Conservation (phyloP, 2,329 filamentous ascomycete species). For the Neonectria punicea region DNA sequence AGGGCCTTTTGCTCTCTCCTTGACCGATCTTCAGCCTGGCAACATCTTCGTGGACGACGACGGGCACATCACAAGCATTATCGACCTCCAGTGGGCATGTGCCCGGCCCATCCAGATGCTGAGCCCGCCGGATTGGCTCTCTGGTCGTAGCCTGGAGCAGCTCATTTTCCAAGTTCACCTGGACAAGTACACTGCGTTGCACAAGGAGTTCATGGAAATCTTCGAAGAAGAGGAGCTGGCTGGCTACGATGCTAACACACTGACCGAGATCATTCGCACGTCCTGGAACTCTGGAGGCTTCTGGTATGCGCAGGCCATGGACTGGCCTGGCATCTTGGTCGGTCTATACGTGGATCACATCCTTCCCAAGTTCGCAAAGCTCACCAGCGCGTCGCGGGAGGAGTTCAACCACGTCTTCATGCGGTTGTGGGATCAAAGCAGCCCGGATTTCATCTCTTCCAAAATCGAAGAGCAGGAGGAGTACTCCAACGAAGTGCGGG, state of each 20-base stretch:
- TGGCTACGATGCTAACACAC: neutral
- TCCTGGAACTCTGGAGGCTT: neutral
- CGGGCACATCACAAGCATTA: slow-evolving; percentile 46
- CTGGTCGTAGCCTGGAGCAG: slow-evolving; percentile 1
- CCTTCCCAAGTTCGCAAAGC: slow-evolving; percentile 18
- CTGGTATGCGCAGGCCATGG: neutral
- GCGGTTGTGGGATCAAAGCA: slow-evolving; percentile 18
- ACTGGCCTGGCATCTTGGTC: neutral
- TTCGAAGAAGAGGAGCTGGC: neutral
- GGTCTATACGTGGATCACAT: slow-evolving; percentile 13
- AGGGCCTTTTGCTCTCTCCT: slow-evolving; percentile 47
- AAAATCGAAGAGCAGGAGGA: slow-evolving; percentile 19
- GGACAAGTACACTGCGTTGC: neutral
- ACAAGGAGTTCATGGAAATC: neutral
- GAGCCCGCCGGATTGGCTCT: slow-evolving; percentile 46
- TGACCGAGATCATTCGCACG: neutral
- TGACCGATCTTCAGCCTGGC: slow-evolving; percentile 53
- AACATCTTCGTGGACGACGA: slow-evolving; percentile 52
- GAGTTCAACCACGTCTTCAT: slow-evolving; percentile 19
- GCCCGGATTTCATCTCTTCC: slow-evolving; percentile 14
- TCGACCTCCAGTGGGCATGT: slow-evolving; percentile 50
- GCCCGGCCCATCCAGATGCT: slow-evolving; percentile 45
- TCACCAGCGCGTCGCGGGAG: slow-evolving; percentile 8
- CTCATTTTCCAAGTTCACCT: neutral
- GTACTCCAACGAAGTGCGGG: slow-evolving; percentile 12